A percentile compares a stretch with the other conserved stretches of the same genome.
These are phyloP conservation scores for Mariannaea elegans DNA, from an alignment of 2,329 filamentous ascomycete genomes.

Conservation along the genomic window DNA sequence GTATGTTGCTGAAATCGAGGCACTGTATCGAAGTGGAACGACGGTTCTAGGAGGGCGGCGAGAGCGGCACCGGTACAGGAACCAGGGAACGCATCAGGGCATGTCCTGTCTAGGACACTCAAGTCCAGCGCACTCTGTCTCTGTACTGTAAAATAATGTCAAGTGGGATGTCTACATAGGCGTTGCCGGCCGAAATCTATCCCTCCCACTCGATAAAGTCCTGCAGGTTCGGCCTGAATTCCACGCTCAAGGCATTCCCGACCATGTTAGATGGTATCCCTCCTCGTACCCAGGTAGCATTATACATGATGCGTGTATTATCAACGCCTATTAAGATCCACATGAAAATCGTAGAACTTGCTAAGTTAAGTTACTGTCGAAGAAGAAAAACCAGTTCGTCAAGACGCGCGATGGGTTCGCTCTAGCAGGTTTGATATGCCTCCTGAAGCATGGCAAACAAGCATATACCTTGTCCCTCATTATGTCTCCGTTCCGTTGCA, in stretches of 20 bases:
- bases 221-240: not conserved
- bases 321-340: no score
- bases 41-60: not conserved
- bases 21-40: conserved; percentile 9
- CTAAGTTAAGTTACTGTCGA: not conserved
- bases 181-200: not conserved
- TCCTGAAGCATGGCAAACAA: not conserved
- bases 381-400: not conserved
- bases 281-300: no score
- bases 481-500: not conserved
- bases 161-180: no score
- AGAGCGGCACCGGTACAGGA: no score
- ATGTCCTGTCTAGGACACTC: no score
- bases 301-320: no score
- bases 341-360: no score
- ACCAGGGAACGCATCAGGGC: no score
- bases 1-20: not conserved
- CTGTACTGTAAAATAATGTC: no score
- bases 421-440: not conserved
- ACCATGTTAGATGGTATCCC: no score
- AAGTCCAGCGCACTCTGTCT: no score
- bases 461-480: not conserved
- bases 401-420: not conserved
- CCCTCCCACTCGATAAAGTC: not conserved
- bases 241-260: not conserved